Evolutionary conservation across 108 stramenopile species (phyloP), one percentile per base, ranked within the genome.

Genomic region (Fragilaria radians): DNA sequence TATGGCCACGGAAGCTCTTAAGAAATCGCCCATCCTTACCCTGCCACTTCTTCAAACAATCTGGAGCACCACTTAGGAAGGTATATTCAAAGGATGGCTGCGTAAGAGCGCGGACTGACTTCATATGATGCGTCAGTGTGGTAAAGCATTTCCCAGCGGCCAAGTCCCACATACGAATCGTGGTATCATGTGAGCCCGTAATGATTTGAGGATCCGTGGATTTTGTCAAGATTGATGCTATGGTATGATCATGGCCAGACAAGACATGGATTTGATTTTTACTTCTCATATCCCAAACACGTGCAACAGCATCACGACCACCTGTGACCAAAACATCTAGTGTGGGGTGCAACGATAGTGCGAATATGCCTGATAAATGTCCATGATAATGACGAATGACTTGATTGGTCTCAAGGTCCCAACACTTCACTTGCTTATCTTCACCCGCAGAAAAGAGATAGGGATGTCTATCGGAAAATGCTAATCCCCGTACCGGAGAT

Each of bases 351-450:
- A 99, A 59, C 11, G 86, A 76, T 28, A 98, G 64, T 48, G 74
- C 83, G 74, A 96, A 97, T 19, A 99, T 95, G 4, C 97, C 97
- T 21, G 76, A 77, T 58, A 99, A 76, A 70, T 99, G 99, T 2
- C 99, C 99, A 62, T 98, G 98, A 74, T 99, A 99, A 71, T 98
- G 97, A 7, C 99, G 78, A 52, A 99, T 91, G 4, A 99, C 98
- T 57, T 96, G 94, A 77, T 99, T 99, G 32, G 91, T 94, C 76
- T 99, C 97, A 52, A 99, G 75, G 76, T 99, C 99, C 99, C 99
- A 99, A 75, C 98, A 99, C 71, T 93, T 91, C 25, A 97, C 97
- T 74, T 87, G 81, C 65, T 99, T 99, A 64, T 99, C 99, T 77
- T n/a, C 99, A 18, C 93, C 98, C 17, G 83, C 94, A 18, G 82